phyloP scores from a whole-genome alignment of 1,139 yeast genomes.

The Kodamaea sp. region DNA sequence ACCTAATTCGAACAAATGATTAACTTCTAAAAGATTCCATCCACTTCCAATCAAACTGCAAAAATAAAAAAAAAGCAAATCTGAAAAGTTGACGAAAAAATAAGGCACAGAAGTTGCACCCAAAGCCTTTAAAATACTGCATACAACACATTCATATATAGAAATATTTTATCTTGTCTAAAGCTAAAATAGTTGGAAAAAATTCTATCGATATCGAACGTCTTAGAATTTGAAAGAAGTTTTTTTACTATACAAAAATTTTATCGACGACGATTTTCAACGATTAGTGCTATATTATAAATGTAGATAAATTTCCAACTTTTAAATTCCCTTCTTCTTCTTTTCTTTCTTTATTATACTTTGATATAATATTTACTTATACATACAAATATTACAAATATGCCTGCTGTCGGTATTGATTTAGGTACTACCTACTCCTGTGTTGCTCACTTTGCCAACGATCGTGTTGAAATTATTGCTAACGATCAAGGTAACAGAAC shows the following conservation, averaged over 20 bases:
- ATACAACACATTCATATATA: too few species aligned
- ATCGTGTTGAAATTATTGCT: conserved; percentile 68
- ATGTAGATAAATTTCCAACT: conserved; percentile 6
- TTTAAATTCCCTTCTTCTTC: conserved; percentile 8
- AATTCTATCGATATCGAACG: conserved; percentile 7
- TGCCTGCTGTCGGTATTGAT: conserved; percentile 70
- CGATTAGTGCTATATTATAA: conserved; percentile 8
- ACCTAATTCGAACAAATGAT: too few species aligned
- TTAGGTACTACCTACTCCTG: conserved; percentile 84
- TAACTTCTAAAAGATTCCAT: too few species aligned
- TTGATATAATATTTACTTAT: conserved; percentile 7
- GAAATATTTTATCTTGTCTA: too few species aligned
- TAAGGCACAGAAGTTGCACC: too few species aligned
- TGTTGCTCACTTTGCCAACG: conserved; percentile 73
- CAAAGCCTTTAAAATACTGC: too few species aligned
- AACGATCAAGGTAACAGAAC: conserved; percentile 72
- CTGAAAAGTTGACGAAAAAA: too few species aligned
- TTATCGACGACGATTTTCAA: conserved; percentile 10
- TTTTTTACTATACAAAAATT: conserved; percentile 7
- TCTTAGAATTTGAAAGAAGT: conserved; percentile 15
- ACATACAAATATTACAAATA: conserved; percentile 43
- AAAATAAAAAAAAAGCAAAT: too few species aligned
- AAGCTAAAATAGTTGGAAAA: too few species aligned
- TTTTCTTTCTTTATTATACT: conserved; percentile 6
- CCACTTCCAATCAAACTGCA: too few species aligned